phyloP scores from a whole-genome alignment of 192 early-diverging fungal genomes.

The Backusella psychrophila region DNA sequence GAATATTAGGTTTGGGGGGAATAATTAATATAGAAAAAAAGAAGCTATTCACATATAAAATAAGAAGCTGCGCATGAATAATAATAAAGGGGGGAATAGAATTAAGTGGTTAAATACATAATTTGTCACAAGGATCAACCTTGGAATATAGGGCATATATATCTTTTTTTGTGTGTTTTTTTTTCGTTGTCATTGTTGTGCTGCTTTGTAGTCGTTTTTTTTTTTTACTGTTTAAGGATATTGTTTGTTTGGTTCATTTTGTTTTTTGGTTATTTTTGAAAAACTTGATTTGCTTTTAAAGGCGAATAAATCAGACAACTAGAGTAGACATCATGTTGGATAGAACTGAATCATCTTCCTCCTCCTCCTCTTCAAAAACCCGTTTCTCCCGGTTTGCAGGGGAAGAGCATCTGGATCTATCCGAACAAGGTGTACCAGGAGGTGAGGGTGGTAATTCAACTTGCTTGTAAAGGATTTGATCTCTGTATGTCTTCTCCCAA shows the following conservation, averaged over 20 bases:
- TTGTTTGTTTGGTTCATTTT: neutral
- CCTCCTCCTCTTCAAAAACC: neutral
- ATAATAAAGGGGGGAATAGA: neutral
- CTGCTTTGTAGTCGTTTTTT: neutral
- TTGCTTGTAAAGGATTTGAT: neutral
- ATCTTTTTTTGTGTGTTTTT: neutral
- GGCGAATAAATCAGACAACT: neutral
- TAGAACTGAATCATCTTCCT: neutral
- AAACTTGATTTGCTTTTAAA: neutral
- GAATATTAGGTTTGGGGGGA: neutral
- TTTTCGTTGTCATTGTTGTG: neutral
- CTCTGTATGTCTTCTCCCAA: slow-evolving; percentile 9
- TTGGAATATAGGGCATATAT: neutral
- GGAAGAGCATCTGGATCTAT: neutral
- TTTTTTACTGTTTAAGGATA: neutral
- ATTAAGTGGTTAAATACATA: slow-evolving; percentile 1
- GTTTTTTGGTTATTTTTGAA: neutral
- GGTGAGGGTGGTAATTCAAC: slow-evolving; percentile 9
- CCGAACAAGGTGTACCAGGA: slow-evolving; percentile 7
- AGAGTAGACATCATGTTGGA: neutral
- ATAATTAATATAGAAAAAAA: neutral
- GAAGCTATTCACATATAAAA: neutral
- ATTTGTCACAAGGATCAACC: neutral
- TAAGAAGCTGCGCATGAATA: neutral
- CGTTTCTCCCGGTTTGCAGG: neutral